These are phyloP conservation scores for Bacterosira constricta DNA, from an alignment of 108 stramenopile species.

Conservation along the genomic window DNA sequence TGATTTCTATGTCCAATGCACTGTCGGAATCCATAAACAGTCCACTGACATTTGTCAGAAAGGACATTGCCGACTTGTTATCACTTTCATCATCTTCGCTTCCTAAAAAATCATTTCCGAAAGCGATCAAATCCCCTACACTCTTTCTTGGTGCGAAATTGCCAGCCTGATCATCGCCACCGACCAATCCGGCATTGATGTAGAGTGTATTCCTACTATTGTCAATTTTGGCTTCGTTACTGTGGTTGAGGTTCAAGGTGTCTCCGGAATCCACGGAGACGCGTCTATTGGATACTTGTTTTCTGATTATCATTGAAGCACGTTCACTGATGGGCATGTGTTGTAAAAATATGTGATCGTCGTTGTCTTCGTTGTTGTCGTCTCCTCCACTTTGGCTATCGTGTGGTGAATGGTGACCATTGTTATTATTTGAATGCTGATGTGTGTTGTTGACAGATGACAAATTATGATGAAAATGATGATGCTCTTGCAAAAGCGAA, in stretches of 20 bases:
- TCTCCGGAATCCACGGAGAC: background rate
- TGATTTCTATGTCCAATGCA: background rate
- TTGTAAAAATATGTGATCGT: background rate
- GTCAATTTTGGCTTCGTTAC: background rate
- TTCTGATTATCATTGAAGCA: background rate
- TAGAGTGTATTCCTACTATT: constrained; percentile 3
- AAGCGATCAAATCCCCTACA: constrained; percentile 13
- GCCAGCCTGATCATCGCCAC: constrained; percentile 9
- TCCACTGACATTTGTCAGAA: background rate
- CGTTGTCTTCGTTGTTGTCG: background rate
- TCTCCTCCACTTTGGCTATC: background rate
- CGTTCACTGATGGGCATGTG: background rate
- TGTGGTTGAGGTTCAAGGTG: background rate
- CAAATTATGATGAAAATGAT: background rate
- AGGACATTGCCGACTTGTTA: background rate
- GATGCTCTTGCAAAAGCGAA: background rate
- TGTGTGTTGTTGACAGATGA: too few species aligned
- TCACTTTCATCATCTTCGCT: constrained; percentile 4
- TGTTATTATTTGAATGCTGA: background rate
- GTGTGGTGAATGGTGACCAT: background rate
- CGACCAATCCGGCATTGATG: constrained; percentile 11
- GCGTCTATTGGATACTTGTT: background rate
- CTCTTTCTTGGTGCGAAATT: constrained; percentile 35
- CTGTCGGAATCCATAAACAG: background rate
- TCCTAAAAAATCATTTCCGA: background rate